phyloP scores from a whole-genome alignment of 306 rosid species.

The Trichosanthes truncata region DNA sequence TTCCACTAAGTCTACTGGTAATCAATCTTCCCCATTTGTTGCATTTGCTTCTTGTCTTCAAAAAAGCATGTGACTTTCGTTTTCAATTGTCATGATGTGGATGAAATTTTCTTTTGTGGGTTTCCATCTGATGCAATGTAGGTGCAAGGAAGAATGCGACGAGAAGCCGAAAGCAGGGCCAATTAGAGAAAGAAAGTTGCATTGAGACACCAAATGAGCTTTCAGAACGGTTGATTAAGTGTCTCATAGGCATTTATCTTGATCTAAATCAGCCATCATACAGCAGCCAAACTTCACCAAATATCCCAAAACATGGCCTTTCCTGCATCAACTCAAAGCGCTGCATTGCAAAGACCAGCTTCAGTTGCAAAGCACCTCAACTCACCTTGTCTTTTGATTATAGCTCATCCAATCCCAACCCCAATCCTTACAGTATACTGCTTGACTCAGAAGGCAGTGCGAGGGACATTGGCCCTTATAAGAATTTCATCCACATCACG shows the following conservation, averaged over 20 bases:
- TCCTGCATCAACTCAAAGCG: slow-evolving; percentile 67
- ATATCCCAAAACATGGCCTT: slow-evolving; percentile 43
- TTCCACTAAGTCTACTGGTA: slow-evolving; percentile 45
- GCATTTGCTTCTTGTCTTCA: not conserved
- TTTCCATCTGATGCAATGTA: slow-evolving; percentile 7
- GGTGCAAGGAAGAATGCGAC: slow-evolving; percentile 39
- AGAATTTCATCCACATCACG: slow-evolving; percentile 66
- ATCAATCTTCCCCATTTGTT: not conserved
- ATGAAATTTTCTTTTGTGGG: not conserved
- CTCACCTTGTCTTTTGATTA: slow-evolving; percentile 37
- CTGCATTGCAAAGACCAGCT: slow-evolving; percentile 44
- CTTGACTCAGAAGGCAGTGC: slow-evolving; percentile 46
- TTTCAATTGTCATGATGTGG: not conserved
- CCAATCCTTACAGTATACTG: slow-evolving; percentile 53
- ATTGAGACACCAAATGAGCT: slow-evolving; percentile 63
- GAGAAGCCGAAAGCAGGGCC: slow-evolving; percentile 29
- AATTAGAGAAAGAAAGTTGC: slow-evolving; percentile 17
- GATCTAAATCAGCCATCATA: slow-evolving; percentile 50
- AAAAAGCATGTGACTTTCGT: not conserved
- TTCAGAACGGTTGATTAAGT: slow-evolving; percentile 66
- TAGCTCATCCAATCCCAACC: slow-evolving; percentile 40
- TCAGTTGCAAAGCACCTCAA: slow-evolving; percentile 47
- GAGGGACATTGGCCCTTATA: slow-evolving; percentile 67
- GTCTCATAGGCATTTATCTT: slow-evolving; percentile 59
- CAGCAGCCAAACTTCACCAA: slow-evolving; percentile 51